phyloP scores from a whole-genome alignment of 805 yeast species.

The Blastobotrys americana region DNA sequence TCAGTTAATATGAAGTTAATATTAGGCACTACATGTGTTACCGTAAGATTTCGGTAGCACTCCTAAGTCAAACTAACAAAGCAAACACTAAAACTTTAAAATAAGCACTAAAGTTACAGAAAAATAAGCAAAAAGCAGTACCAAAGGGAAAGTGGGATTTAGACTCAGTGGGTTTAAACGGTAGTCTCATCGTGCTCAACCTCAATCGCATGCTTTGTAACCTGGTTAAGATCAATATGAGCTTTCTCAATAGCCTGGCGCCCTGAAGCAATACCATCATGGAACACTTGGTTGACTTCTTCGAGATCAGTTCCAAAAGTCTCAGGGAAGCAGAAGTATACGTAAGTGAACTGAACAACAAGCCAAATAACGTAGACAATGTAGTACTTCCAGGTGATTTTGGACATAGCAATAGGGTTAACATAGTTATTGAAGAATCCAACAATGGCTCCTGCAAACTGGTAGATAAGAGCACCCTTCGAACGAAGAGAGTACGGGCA shows the following conservation, averaged over 20 bases:
- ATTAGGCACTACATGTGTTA: no score
- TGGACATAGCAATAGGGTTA: conserved; percentile 36
- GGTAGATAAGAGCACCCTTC: conserved; percentile 34
- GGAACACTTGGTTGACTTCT: conserved; percentile 37
- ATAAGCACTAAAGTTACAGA: no score
- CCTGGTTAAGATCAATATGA: conserved; percentile 2
- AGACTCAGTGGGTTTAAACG: background rate
- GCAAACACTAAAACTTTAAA: no score
- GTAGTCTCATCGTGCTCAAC: background rate
- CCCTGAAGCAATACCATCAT: conserved; percentile 20
- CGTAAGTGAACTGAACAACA: conserved; percentile 29
- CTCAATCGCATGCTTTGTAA: background rate
- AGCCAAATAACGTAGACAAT: conserved; percentile 28
- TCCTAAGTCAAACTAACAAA: no score
- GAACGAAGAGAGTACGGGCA: conserved; percentile 30
- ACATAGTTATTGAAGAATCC: conserved; percentile 29
- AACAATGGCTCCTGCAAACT: conserved; percentile 15
- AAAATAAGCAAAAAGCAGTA: no score
- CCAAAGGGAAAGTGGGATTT: no score
- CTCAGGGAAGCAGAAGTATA: conserved; percentile 34
- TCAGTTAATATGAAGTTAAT: no score
- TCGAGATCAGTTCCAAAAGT: conserved; percentile 38
- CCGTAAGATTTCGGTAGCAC: no score
- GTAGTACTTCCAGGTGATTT: conserved; percentile 39
- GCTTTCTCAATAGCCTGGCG: conserved; percentile 10